phyloP scores from a whole-genome alignment of 805 yeast genomes.

The Saccharomycopsis fodiens region DNA sequence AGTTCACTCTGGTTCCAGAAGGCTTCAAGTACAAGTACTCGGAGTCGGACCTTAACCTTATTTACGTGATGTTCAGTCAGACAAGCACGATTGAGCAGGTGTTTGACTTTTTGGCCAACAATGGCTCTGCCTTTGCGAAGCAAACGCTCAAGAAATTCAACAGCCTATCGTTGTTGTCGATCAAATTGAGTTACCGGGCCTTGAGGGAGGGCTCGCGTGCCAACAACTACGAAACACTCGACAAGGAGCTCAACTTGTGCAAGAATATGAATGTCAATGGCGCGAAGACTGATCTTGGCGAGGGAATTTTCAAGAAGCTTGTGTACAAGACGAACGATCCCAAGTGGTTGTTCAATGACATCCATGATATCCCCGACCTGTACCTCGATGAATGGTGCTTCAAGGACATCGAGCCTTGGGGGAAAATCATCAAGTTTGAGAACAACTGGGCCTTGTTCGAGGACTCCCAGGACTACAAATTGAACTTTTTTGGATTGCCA shows the following conservation, averaged over 20 bases:
- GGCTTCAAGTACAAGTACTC: slow-evolving; percentile 53
- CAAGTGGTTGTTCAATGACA: slow-evolving; percentile 39
- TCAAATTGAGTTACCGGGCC: slow-evolving; percentile 62
- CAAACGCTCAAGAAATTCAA: slow-evolving; percentile 49
- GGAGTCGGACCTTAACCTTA: slow-evolving; percentile 44
- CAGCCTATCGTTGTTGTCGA: slow-evolving; percentile 66
- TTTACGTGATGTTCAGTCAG: slow-evolving; percentile 54
- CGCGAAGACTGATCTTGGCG: slow-evolving; percentile 50
- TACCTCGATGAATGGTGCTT: slow-evolving; percentile 8
- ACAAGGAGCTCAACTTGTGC: slow-evolving; percentile 68
- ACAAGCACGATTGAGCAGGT: slow-evolving; percentile 43
- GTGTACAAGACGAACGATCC: slow-evolving; percentile 53
- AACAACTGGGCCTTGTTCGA: slow-evolving; percentile 13
- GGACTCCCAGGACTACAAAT: slow-evolving; percentile 11
- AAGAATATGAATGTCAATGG: slow-evolving; percentile 59
- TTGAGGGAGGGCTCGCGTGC: slow-evolving; percentile 51
- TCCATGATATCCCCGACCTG: slow-evolving; percentile 25
- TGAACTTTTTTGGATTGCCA: slow-evolving; percentile 15
- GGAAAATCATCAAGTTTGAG: slow-evolving; percentile 10
- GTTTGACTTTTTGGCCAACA: slow-evolving; percentile 40
- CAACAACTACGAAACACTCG: slow-evolving; percentile 57
- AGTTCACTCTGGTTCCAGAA: slow-evolving; percentile 53
- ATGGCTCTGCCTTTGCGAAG: slow-evolving; percentile 49
- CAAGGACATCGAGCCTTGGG: slow-evolving; percentile 7
- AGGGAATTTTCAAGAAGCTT: slow-evolving; percentile 59